A percentile compares a stretch with the other conserved stretches of the same genome.
These are phyloP conservation scores for Aspergillus ruber DNA, from an alignment of 2,329 filamentous ascomycete genomes.

Conservation along the genomic window DNA sequence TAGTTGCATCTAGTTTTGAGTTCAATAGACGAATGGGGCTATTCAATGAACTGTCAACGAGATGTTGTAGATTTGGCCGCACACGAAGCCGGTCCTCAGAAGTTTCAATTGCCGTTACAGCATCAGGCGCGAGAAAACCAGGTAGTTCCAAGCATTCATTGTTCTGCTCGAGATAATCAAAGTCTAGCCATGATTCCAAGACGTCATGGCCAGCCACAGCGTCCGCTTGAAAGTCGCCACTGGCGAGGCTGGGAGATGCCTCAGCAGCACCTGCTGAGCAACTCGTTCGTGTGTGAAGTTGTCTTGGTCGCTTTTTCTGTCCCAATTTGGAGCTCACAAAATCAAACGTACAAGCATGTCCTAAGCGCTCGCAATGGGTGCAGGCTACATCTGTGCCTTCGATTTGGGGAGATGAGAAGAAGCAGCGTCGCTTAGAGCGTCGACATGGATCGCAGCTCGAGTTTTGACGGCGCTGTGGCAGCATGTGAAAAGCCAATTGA, in stretches of 20 bases:
- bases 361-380: background rate
- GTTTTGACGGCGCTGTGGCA: constrained; percentile 15
- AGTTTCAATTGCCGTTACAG: too few relatives aligned
- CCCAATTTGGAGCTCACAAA: background rate
- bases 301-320: background rate
- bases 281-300: too few relatives aligned
- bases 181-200: too few relatives aligned
- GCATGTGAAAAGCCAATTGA: background rate
- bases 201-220: too few relatives aligned
- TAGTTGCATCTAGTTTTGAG: background rate
- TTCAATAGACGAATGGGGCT: background rate
- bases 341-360: background rate
- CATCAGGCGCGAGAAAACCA: too few relatives aligned
- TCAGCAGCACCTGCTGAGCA: too few relatives aligned
- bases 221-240: too few relatives aligned
- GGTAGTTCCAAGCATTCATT: too few relatives aligned
- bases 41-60: background rate
- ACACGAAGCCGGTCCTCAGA: too few relatives aligned
- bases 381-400: background rate
- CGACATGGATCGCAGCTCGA: constrained; percentile 20
- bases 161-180: too few relatives aligned
- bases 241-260: too few relatives aligned
- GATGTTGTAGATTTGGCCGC: background rate
- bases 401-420: constrained; percentile 4
- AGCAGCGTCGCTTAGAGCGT: constrained; percentile 20